Percentiles rank a stretch among this genome's conserved stretches.
Conservation (phyloP, 1,284 basidiomycete species). For the Ustilago bromivora region DNA sequence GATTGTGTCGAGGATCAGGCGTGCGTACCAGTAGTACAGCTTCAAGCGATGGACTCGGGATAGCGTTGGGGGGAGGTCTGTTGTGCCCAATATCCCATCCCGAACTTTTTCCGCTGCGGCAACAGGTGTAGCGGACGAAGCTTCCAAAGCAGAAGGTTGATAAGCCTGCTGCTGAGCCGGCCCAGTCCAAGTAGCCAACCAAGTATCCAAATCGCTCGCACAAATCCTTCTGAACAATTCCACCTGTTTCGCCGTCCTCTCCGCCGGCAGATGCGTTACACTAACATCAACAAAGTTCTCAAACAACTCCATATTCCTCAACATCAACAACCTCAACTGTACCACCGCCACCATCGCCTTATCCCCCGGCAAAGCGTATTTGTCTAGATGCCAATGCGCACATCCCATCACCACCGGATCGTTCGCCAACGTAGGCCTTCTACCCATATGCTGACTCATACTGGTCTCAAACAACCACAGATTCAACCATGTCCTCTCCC, state of each 20-base stretch:
- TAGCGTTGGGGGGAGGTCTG: constrained; percentile 26
- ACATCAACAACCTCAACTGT: constrained; percentile 44
- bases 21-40: constrained; percentile 55
- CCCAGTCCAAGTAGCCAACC: constrained; percentile 52
- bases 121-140: not conserved
- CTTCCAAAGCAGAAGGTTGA: not conserved
- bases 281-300: constrained; percentile 44
- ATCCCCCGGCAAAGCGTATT: constrained; percentile 47
- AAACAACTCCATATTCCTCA: constrained; percentile 48
- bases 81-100: constrained; percentile 1
- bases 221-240: constrained; percentile 49
- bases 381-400: constrained; percentile 51
- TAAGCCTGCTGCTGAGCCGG: constrained; percentile 18
- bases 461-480: constrained; percentile 55
- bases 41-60: constrained; percentile 33
- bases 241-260: constrained; percentile 39
- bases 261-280: constrained; percentile 11
- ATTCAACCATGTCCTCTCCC: constrained; percentile 56
- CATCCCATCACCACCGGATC: constrained; percentile 56
- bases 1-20: constrained; percentile 48
- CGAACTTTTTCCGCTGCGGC: not conserved
- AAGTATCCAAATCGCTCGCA: constrained; percentile 42
- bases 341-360: constrained; percentile 55
- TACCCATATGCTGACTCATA: constrained; percentile 56
- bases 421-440: constrained; percentile 47